Percentiles rank a stretch among this genome's conserved stretches.
Evolutionary conservation across 2,329 filamentous ascomycete species (phyloP).

Genomic region (Aspergillus caelatus): DNA sequence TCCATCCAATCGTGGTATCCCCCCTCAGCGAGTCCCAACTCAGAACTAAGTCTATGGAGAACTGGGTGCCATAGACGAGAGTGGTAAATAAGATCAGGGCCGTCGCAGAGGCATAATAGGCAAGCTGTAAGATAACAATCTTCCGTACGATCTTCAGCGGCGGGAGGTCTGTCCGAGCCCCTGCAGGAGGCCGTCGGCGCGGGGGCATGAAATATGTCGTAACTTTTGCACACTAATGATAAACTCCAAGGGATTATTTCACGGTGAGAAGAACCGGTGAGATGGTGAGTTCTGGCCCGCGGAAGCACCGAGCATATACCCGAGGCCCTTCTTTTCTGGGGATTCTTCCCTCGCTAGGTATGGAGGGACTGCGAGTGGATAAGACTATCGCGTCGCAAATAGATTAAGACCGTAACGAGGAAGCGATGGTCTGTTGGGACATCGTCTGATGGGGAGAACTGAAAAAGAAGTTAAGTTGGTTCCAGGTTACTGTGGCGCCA

Average conservation of each 20-base stretch:
- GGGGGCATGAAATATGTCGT: conserved; percentile 38
- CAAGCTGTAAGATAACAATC: conserved; percentile 65
- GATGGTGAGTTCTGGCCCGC: conserved; percentile 1
- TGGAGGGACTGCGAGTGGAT: background rate
- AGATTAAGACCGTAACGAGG: background rate
- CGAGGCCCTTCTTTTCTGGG: background rate
- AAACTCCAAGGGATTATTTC: background rate
- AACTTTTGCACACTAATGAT: background rate
- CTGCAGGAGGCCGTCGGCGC: conserved; percentile 64
- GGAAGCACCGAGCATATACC: background rate
- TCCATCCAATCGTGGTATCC: conserved; percentile 72
- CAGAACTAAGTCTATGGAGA: conserved; percentile 62
- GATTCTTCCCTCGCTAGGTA: background rate
- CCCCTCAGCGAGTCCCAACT: conserved; percentile 66
- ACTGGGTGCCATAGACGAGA: conserved; percentile 64
- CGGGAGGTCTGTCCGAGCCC: conserved; percentile 67
- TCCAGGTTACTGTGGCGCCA: background rate
- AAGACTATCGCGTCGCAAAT: background rate
- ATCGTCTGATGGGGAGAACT: background rate
- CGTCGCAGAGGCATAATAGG: conserved; percentile 65
- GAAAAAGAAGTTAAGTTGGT: background rate
- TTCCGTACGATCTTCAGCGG: conserved; percentile 69
- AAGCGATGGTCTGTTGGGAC: background rate
- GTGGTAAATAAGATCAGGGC: conserved; percentile 69
- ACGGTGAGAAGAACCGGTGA: conserved; percentile 3